phyloP scores from a whole-genome alignment of 2,329 filamentous ascomycete genomes.

The Nigrograna mackinnonii region DNA sequence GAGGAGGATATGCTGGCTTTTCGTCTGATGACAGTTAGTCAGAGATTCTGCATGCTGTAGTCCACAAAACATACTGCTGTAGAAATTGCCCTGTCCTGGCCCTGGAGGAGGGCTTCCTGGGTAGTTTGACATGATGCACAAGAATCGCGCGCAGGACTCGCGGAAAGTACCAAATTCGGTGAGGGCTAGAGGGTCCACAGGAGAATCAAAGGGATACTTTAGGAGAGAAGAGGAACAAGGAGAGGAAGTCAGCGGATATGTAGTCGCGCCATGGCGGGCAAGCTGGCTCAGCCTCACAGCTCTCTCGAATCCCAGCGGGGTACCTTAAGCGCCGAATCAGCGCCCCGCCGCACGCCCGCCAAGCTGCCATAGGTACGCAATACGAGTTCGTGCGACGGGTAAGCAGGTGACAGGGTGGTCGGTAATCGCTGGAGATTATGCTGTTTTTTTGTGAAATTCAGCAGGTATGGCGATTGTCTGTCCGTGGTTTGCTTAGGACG shows the following conservation, averaged over 20 bases:
- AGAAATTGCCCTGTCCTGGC: too few relatives aligned
- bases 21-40: slow-evolving; percentile 2
- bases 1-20: slow-evolving; percentile 2
- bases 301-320: slow-evolving; percentile 32
- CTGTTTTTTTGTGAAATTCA: too few relatives aligned
- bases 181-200: slow-evolving; percentile 21
- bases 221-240: background rate
- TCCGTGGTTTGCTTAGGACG: too few relatives aligned
- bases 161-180: slow-evolving; percentile 37
- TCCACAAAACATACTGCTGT: too few relatives aligned
- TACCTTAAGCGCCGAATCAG: slow-evolving; percentile 19
- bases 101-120: background rate
- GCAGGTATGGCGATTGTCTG: too few relatives aligned
- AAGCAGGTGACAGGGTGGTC: too few relatives aligned
- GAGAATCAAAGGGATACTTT: background rate
- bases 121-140: background rate
- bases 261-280: slow-evolving; percentile 20
- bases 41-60: background rate
- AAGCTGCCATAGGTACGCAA: too few relatives aligned
- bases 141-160: slow-evolving; percentile 1
- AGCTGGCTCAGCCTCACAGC: slow-evolving; percentile 39
- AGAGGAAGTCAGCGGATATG: slow-evolving; percentile 25
- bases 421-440: too few relatives aligned
- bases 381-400: too few relatives aligned
- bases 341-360: slow-evolving; percentile 1